phyloP scores from a whole-genome alignment of 176 grass and related monocot genomes.

The Triticum aestivum region DNA sequence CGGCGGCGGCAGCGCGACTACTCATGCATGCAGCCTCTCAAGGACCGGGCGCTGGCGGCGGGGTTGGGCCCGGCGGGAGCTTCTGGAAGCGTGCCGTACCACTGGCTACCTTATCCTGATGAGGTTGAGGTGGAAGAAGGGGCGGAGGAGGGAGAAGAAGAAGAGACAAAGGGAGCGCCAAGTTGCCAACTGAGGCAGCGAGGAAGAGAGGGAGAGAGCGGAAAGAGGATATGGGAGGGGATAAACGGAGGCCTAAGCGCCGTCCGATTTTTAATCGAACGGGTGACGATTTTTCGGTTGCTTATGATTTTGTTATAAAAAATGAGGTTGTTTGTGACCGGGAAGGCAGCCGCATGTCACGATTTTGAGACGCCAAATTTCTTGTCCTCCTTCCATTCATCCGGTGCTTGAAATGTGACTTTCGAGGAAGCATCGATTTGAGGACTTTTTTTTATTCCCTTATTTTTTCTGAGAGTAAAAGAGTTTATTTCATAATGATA shows the following conservation, averaged over 20 bases:
- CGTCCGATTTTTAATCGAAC: slow-evolving; percentile 26
- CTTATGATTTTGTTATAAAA: not conserved
- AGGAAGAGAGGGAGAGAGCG: not conserved
- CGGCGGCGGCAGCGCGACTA: slow-evolving; percentile 50
- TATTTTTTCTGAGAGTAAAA: too few relatives aligned
- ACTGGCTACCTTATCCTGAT: slow-evolving; percentile 45
- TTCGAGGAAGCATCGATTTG: too few relatives aligned
- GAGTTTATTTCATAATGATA: too few relatives aligned
- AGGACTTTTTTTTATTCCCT: too few relatives aligned
- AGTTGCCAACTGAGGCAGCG: slow-evolving; percentile 17
- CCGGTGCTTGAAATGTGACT: too few relatives aligned
- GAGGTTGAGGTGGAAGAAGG: slow-evolving; percentile 5
- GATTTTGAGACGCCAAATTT: too few relatives aligned
- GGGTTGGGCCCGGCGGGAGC: not conserved
- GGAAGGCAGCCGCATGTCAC: not conserved
- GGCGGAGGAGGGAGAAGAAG: not conserved
- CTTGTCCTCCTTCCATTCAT: too few relatives aligned
- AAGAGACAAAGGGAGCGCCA: not conserved
- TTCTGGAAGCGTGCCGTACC: slow-evolving; percentile 18
- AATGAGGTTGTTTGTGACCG: not conserved
- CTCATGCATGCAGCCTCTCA: slow-evolving; percentile 67
- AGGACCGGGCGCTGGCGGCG: not conserved
- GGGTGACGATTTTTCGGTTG: not conserved
- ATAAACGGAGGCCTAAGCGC: not conserved
- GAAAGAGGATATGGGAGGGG: not conserved